Evolutionary conservation across 352 stramenopile species (phyloP), one percentile per base, ranked within the genome.

Genomic region (Phytophthora hibernalis): DNA sequence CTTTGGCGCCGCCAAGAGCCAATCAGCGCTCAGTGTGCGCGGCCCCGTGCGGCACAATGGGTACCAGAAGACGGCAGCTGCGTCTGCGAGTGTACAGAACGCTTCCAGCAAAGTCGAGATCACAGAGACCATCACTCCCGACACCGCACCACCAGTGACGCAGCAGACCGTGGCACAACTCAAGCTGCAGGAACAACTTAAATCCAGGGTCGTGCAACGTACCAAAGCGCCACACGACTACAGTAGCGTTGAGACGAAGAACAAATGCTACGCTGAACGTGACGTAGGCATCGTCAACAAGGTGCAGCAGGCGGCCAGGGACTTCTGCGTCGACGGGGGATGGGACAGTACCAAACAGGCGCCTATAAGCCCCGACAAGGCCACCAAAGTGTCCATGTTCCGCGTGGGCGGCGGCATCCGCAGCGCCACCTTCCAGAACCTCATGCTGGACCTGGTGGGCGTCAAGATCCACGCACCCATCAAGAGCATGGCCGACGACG

Each of bases 371-470:
- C 12, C 20, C 18, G 49, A 52, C 1, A 48, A 74, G 11, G 73
- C 69, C 5, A 82, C 79, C 0, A 70, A 76, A 43, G 58, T 84
- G 9, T 77, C 73, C 0, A 69, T 71, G 18, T 83, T 70, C 42
- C 35, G 63, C 12, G 72, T 62, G 11, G 26, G 22, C 22, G 79
- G 70, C 16, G 70, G 65, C 0, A 65, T 89, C 28, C 45, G 38
- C 1, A 70, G 61, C n/a, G 65, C 75, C 5, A 65, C 75, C 13
- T 81, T 89, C 48, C 48, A 73, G 24, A 79, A 88, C 28, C 51
- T 93, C 5, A 74, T 70, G 54, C 43, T 92, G 16, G 79, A 93
- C 54, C 54, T 93, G 10, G 26, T 54, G 0, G 42, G 28, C n/a
- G 74, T 74, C 0, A 33, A 72, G 37, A 77, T 80, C 28, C 48